phyloP scores from a whole-genome alignment of 352 stramenopile genomes.

The Phytopythium helicoides region DNA sequence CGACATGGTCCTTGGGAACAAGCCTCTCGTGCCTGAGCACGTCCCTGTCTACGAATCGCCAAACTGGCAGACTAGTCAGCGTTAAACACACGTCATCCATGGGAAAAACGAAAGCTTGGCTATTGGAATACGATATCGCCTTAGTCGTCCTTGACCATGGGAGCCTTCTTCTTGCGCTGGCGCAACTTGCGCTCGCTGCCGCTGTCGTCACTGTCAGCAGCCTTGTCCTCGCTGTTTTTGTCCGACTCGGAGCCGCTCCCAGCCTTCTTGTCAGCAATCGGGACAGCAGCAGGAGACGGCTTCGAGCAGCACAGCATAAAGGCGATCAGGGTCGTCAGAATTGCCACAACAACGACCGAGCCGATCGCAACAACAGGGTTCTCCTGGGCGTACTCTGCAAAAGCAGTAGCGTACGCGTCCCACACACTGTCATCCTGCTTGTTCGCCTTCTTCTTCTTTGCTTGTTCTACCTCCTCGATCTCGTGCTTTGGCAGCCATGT shows the following conservation, averaged over 20 bases:
- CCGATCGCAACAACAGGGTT: conserved; percentile 59
- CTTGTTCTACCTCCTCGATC: conserved; percentile 50
- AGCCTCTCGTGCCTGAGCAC: conserved; percentile 38
- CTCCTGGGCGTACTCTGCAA: conserved; percentile 47
- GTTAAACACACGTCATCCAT: conserved; percentile 19
- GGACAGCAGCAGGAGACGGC: conserved; percentile 17
- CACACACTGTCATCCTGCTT: conserved; percentile 47
- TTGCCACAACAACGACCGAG: conserved; percentile 32
- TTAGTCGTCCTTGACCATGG: conserved; percentile 60
- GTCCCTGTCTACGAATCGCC: conserved; percentile 42
- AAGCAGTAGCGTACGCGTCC: conserved; percentile 32
- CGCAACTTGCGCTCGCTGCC: conserved; percentile 50
- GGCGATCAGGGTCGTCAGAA: conserved; percentile 36
- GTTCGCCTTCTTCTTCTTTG: conserved; percentile 44
- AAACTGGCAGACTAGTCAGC: conserved; percentile 49
- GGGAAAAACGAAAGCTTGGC: conserved; percentile 1
- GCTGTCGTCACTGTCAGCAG: conserved; percentile 28
- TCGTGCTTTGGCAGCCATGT: conserved; percentile 80
- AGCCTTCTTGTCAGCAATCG: conserved; percentile 22
- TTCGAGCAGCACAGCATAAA: conserved; percentile 63
- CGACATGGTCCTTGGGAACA: conserved; percentile 73
- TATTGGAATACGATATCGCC: not conserved
- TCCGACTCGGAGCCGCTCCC: conserved; percentile 30
- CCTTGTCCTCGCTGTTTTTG: conserved; percentile 37
- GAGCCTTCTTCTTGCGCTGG: conserved; percentile 82